These are phyloP conservation scores for Emergomyces orientalis DNA, from an alignment of 2,329 filamentous ascomycete genomes.

Conservation along the genomic window DNA sequence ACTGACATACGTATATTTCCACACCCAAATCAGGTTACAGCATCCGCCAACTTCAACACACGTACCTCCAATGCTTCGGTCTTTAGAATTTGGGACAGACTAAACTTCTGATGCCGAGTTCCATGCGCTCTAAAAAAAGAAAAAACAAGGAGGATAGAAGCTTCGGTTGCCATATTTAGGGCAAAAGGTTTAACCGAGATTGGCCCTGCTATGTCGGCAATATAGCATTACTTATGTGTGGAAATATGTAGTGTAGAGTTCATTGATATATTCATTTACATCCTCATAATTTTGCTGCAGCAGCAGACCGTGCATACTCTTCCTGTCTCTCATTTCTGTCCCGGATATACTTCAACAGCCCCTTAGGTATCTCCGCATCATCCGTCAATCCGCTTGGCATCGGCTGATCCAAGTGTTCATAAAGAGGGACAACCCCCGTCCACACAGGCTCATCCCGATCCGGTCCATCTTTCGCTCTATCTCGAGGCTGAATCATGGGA, in stretches of 20 bases:
- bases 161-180: too few species aligned
- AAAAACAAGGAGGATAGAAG: too few species aligned
- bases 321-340: background rate
- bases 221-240: too few species aligned
- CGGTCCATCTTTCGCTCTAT: slow-evolving; percentile 41
- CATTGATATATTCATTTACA: background rate
- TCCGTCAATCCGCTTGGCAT: slow-evolving; percentile 51
- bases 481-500: slow-evolving; percentile 47
- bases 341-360: background rate
- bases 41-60: too few species aligned
- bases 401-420: slow-evolving; percentile 53
- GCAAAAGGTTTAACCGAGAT: too few species aligned
- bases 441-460: slow-evolving; percentile 44
- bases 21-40: too few species aligned
- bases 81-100: too few species aligned
- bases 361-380: slow-evolving; percentile 47
- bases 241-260: background rate
- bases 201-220: too few species aligned
- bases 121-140: too few species aligned
- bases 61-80: too few species aligned
- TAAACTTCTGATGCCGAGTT: too few species aligned
- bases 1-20: too few species aligned
- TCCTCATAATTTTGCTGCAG: background rate
- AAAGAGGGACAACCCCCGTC: slow-evolving; percentile 56
- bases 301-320: background rate